Evolutionary conservation across 257 asterid genomes (phyloP).

Genomic region (Knoxia roxburghii): DNA sequence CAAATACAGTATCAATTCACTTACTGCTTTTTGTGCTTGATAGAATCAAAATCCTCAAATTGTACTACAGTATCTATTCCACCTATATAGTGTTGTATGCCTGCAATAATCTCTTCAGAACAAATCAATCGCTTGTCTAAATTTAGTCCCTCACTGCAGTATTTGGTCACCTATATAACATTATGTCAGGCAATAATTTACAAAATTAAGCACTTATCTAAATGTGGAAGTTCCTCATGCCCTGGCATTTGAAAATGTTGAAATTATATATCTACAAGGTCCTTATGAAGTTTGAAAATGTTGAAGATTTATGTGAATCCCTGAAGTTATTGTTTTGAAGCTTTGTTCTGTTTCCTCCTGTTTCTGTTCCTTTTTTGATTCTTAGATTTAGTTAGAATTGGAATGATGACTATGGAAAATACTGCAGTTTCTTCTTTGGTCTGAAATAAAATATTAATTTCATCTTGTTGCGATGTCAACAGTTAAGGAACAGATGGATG

Average conservation of each 20-base stretch:
- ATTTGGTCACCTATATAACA: too few relatives aligned
- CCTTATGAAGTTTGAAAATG: neutral
- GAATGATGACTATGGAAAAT: neutral
- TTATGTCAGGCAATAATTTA: too few relatives aligned
- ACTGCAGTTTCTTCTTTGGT: neutral
- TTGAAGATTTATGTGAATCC: neutral
- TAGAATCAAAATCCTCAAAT: neutral
- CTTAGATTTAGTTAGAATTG: neutral
- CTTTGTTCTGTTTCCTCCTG: neutral
- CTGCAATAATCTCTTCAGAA: too few relatives aligned
- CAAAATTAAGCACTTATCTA: too few relatives aligned
- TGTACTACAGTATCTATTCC: neutral
- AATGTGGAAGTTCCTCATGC: neutral
- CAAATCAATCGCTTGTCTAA: neutral
- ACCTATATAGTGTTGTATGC: too few relatives aligned
- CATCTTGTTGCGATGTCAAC: too few relatives aligned
- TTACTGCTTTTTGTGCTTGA: neutral
- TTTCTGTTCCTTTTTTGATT: neutral
- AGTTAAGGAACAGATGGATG: slow-evolving; percentile 27
- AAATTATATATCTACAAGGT: neutral
- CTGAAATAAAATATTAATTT: neutral
- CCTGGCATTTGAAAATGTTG: neutral
- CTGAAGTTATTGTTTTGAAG: neutral
- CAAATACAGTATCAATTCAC: too few relatives aligned
- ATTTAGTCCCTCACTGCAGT: too few relatives aligned